Evolutionary conservation across 345 rosid species (phyloP).

Genomic region (Gossypium arboreum): DNA sequence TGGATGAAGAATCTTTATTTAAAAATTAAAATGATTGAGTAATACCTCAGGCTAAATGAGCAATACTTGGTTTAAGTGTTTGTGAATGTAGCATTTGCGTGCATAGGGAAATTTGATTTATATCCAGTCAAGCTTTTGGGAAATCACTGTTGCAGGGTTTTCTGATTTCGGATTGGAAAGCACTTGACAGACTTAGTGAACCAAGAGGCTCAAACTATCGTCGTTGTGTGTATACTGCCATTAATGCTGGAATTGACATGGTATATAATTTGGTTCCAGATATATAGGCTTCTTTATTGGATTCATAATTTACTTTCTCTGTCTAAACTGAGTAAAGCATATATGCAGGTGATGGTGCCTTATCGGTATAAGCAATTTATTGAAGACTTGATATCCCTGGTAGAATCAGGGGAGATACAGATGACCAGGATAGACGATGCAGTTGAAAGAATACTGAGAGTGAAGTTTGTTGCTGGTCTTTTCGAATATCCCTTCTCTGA

Average conservation of each 20-base stretch:
- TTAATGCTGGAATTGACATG: slow-evolving; percentile 95
- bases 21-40: neutral
- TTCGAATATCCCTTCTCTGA: slow-evolving; percentile 73
- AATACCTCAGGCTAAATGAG: neutral
- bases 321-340: neutral
- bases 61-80: neutral
- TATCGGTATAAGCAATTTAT: slow-evolving; percentile 47
- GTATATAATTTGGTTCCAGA: slow-evolving; percentile 27
- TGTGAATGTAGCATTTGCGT: neutral
- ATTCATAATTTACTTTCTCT: slow-evolving; percentile 5
- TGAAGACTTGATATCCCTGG: slow-evolving; percentile 47
- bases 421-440: slow-evolving; percentile 70
- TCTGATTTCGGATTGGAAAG: slow-evolving; percentile 87
- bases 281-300: slow-evolving; percentile 1
- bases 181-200: slow-evolving; percentile 54
- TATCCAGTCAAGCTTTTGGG: neutral
- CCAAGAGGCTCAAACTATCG: slow-evolving; percentile 72
- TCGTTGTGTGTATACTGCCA: slow-evolving; percentile 44
- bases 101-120: too few species aligned
- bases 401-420: slow-evolving; percentile 67
- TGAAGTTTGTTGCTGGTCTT: slow-evolving; percentile 78
- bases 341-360: slow-evolving; percentile 81
- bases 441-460: slow-evolving; percentile 80
- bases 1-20: neutral
- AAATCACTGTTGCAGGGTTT: slow-evolving; percentile 56